Percentiles rank a stretch among this genome's conserved stretches.
Conservation (phyloP, 495 filamentous ascomycete genomes). For the Xeromyces bisporus region DNA sequence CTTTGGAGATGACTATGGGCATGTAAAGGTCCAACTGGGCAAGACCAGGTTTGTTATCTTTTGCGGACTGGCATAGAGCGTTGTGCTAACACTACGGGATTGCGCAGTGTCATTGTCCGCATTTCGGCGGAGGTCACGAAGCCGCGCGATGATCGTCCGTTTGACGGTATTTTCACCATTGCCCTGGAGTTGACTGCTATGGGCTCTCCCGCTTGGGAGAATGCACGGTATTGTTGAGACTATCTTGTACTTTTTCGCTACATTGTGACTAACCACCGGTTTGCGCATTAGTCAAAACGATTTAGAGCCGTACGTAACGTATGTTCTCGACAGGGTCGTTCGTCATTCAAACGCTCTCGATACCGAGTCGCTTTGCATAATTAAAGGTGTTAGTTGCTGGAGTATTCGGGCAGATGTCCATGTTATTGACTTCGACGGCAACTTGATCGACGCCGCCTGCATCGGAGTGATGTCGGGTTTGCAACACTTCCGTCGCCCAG, state of each 20-base stretch:
- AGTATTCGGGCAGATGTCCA: conserved; percentile 77
- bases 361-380: conserved; percentile 85
- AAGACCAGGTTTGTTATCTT: conserved; percentile 49
- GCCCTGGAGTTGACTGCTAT: conserved; percentile 81
- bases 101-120: conserved; percentile 54
- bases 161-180: conserved; percentile 89
- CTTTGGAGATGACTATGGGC: conserved; percentile 83
- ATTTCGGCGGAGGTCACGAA: conserved; percentile 76
- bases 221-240: conserved; percentile 42
- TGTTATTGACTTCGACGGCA: conserved; percentile 75
- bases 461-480: conserved; percentile 75
- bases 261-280: conserved; percentile 9
- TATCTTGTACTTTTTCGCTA: neutral
- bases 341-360: conserved; percentile 83
- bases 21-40: conserved; percentile 75
- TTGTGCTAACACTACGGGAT: conserved; percentile 3
- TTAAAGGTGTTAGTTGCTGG: conserved; percentile 84
- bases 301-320: conserved; percentile 65
- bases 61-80: neutral
- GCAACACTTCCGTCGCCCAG: conserved; percentile 76
- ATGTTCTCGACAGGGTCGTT: conserved; percentile 80
- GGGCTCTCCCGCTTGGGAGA: conserved; percentile 79
- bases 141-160: conserved; percentile 74
- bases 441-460: conserved; percentile 69
- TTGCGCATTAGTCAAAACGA: conserved; percentile 42